These are phyloP conservation scores for Suhomyces canberraensis DNA, from an alignment of 805 yeast species.

Conservation along the genomic window DNA sequence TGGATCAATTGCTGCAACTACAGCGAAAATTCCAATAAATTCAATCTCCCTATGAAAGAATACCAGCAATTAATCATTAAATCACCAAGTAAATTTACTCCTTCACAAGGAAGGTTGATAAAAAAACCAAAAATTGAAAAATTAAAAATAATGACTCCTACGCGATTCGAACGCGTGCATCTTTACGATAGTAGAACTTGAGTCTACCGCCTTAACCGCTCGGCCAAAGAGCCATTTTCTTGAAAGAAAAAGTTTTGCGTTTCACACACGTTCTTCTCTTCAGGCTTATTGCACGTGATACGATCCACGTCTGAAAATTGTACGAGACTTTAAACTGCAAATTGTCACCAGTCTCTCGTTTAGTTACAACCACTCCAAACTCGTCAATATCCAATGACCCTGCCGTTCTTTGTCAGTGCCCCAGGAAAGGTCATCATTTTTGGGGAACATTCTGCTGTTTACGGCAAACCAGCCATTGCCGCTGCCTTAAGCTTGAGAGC, in stretches of 20 bases:
- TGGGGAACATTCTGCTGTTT: constrained; percentile 97
- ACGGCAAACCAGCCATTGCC: constrained; percentile 91
- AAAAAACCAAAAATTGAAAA: too few species aligned
- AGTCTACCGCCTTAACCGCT: constrained; percentile 1
- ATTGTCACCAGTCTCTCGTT: too few species aligned
- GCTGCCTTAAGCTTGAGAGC: constrained; percentile 89
- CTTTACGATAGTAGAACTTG: constrained; percentile 1
- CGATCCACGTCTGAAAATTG: too few species aligned
- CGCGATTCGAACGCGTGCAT: constrained; percentile 1
- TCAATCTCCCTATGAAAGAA: too few species aligned
- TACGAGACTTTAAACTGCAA: too few species aligned
- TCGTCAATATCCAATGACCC: not conserved
- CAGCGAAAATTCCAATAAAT: too few species aligned
- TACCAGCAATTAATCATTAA: too few species aligned
- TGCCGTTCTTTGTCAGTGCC: constrained; percentile 80
- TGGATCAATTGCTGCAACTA: too few species aligned
- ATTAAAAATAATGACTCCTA: not conserved
- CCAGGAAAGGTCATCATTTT: constrained; percentile 96
- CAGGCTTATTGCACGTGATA: not conserved
- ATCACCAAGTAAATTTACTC: too few species aligned
- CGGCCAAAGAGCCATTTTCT: not conserved
- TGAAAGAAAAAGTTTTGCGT: not conserved
- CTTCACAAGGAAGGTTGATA: too few species aligned
- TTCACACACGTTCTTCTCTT: not conserved
- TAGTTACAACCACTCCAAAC: too few species aligned